These are phyloP conservation scores for Acmispon strigosus DNA, from an alignment of 306 rosid species.

Conservation along the genomic window DNA sequence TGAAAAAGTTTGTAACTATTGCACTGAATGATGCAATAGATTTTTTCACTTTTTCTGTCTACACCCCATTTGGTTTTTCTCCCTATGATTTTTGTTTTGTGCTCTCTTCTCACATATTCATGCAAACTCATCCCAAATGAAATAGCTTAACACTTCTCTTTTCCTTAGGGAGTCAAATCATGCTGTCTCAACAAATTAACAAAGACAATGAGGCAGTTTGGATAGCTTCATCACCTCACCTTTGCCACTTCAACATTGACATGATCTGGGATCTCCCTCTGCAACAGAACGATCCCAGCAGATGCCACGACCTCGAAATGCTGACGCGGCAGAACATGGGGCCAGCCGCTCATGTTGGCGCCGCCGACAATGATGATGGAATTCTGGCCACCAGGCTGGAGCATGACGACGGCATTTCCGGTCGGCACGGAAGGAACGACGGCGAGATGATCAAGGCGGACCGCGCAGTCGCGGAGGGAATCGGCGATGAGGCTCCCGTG, in stretches of 20 bases:
- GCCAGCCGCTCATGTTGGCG: constrained; percentile 75
- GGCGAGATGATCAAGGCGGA: constrained; percentile 37
- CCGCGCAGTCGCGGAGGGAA: constrained; percentile 55
- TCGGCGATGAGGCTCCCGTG: constrained; percentile 54
- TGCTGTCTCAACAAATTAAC: neutral
- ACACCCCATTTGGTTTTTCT: no score
- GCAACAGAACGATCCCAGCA: constrained; percentile 85
- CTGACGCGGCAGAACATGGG: constrained; percentile 29
- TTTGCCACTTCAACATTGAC: constrained; percentile 80
- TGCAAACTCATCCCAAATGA: no score
- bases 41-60: no score
- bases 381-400: constrained; percentile 76
- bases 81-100: no score
- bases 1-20: no score
- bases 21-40: no score
- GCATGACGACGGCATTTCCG: constrained; percentile 88
- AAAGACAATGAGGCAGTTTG: neutral
- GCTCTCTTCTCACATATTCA: no score
- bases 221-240: constrained; percentile 31
- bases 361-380: constrained; percentile 87
- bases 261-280: constrained; percentile 87
- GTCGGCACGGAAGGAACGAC: constrained; percentile 44
- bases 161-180: neutral
- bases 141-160: no score
- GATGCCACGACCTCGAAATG: constrained; percentile 48